These are phyloP conservation scores for Kluyveromyces dobzhanskii DNA, from an alignment of 805 yeast species.

Conservation along the genomic window DNA sequence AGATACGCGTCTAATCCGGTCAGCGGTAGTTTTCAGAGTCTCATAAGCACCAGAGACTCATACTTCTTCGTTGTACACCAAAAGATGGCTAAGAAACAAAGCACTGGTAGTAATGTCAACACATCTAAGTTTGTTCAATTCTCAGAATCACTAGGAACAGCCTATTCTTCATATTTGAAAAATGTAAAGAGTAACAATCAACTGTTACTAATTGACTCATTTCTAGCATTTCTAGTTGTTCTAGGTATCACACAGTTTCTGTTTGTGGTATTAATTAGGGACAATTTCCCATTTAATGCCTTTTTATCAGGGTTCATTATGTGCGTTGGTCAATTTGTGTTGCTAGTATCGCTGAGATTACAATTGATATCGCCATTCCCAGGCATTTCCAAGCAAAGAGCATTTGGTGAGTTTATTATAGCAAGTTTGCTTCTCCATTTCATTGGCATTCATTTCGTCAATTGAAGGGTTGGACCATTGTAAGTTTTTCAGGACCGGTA, in stretches of 20 bases:
- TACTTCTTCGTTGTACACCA: no score
- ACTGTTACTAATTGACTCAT: slow-evolving; percentile 64
- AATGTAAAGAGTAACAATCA: slow-evolving; percentile 33
- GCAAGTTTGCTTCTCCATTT: slow-evolving; percentile 88
- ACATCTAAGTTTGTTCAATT: slow-evolving; percentile 11
- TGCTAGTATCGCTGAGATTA: slow-evolving; percentile 73
- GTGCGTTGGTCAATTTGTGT: slow-evolving; percentile 93
- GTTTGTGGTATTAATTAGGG: slow-evolving; percentile 68
- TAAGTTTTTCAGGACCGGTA: no score
- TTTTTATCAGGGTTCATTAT: slow-evolving; percentile 87
- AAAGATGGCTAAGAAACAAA: not conserved
- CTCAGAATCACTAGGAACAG: slow-evolving; percentile 19
- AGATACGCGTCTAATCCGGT: no score
- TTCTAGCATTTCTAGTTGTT: slow-evolving; percentile 62
- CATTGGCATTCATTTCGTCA: slow-evolving; percentile 82
- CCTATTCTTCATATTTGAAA: slow-evolving; percentile 17
- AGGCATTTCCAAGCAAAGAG: slow-evolving; percentile 44
- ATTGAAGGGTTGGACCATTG: slow-evolving; percentile 33
- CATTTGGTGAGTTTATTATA: slow-evolving; percentile 81
- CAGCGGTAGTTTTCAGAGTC: no score
- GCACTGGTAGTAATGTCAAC: not conserved
- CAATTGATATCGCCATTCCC: slow-evolving; percentile 47
- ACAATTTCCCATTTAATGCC: slow-evolving; percentile 91
- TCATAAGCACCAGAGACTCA: no score
- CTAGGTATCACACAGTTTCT: slow-evolving; percentile 73